Base-by-base conservation (phyloP, 2,329 filamentous ascomycete species). In the Didymella glomerata region DNA sequence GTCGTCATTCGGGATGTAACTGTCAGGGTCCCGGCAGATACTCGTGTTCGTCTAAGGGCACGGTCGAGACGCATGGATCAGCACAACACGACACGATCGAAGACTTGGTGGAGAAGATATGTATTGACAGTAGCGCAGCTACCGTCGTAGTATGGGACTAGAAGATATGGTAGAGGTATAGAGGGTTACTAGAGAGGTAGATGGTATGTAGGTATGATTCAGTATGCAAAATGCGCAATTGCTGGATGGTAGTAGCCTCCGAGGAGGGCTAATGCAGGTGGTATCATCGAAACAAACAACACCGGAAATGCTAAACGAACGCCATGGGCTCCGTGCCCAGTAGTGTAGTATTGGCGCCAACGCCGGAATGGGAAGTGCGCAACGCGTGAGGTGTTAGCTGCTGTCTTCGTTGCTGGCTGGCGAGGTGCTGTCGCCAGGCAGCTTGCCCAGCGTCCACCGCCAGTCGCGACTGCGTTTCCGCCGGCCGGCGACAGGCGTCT, bases 391-490 rank as follows among this genome's bases (percentile, higher is more conserved):
- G 38, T 34, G 36, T 68, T 54, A 75, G 60, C 38, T 68, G 59
- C 73, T 75, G 57, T 75, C 72, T n/a, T 73, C 68, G 52, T 66
- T 69, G 16, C 62, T 63, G 4, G 63, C 64, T 9, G 65, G 54
- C 11, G 70, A 65, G 4, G 69, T 68, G 64, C 61, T 64, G 34
- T 49, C 48, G 4, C 60, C 62, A 4, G 72, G 65, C 24, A 83
- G 61, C 11, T 83, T 80, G 1, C 81, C 83, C 11, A 87, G 71
- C 1, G 85, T 87, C 85, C 85, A 87, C 46, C 80, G 77, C 85
- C 85, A 87, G 65, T 85, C 80, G 20, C 84, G 73, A 25, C 80
- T 80, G 38, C 82, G 78, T 69, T 86, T 86, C 60, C 77, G 78
- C 24, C 83, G 81, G 16, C 81, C 80, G 20, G 83, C 82, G 16